These are phyloP conservation scores for Linaria vulgaris DNA, from an alignment of 257 asterid genomes.

Conservation along the genomic window DNA sequence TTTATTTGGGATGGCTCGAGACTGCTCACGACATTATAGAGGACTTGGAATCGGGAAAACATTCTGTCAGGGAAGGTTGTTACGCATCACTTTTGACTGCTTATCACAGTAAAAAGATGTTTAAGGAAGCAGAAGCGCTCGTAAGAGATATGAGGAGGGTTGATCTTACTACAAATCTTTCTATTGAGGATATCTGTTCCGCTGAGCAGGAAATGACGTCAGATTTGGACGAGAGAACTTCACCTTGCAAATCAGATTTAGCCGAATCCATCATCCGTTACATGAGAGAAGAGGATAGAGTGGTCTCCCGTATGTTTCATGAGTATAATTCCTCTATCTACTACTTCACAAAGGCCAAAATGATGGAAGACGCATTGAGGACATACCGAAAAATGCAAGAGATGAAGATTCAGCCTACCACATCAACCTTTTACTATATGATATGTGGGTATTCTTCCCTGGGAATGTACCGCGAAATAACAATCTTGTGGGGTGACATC, in stretches of 20 bases:
- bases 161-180: slow-evolving; percentile 20
- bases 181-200: slow-evolving; percentile 23
- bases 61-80: slow-evolving; percentile 30
- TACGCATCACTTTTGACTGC: slow-evolving; percentile 58
- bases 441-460: slow-evolving; percentile 55
- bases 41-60: slow-evolving; percentile 58
- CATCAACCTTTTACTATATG: slow-evolving; percentile 57
- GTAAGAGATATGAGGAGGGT: slow-evolving; percentile 39
- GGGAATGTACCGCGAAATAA: slow-evolving; percentile 77
- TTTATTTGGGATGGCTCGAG: slow-evolving; percentile 76
- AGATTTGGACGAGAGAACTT: slow-evolving; percentile 25
- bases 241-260: slow-evolving; percentile 34
- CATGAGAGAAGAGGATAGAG: slow-evolving; percentile 42
- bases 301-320: slow-evolving; percentile 30
- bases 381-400: slow-evolving; percentile 71
- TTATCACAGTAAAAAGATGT: slow-evolving; percentile 48
- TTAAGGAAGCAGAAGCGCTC: slow-evolving; percentile 66
- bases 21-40: slow-evolving; percentile 94
- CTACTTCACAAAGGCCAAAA: slow-evolving; percentile 78
- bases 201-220: slow-evolving; percentile 24
- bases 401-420: slow-evolving; percentile 61
- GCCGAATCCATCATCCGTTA: slow-evolving; percentile 42
- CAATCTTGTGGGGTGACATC: slow-evolving; percentile 81
- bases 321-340: slow-evolving; percentile 68
- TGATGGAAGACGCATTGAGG: slow-evolving; percentile 75